phyloP scores from a whole-genome alignment of 2,329 filamentous ascomycete genomes.

The Penicillium sp. region DNA sequence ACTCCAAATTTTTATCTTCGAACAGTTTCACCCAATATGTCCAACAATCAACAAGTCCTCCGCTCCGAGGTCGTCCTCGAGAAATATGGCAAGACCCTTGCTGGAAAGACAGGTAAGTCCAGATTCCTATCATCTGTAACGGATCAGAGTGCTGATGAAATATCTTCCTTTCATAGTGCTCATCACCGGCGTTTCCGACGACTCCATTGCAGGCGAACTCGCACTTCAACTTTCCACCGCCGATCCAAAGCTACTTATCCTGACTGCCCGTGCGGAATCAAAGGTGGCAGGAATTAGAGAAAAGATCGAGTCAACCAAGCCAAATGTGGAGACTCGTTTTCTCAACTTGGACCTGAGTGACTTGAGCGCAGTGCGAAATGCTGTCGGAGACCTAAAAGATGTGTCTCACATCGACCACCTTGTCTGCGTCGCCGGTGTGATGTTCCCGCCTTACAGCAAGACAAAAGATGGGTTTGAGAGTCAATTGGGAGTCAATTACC shows the following conservation, averaged over 20 bases:
- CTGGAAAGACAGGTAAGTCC: slow-evolving; percentile 20
- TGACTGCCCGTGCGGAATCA: slow-evolving; percentile 20
- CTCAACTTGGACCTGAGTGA: slow-evolving; percentile 23
- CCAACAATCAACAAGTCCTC: slow-evolving; percentile 16
- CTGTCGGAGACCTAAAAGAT: slow-evolving; percentile 15
- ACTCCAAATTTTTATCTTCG: not conserved
- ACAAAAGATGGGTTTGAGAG: slow-evolving; percentile 35
- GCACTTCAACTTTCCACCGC: slow-evolving; percentile 23
- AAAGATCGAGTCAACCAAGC: slow-evolving; percentile 20
- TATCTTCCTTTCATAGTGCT: slow-evolving; percentile 14
- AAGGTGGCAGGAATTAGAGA: slow-evolving; percentile 18
- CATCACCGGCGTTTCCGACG: slow-evolving; percentile 25
- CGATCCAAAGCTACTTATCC: slow-evolving; percentile 23
- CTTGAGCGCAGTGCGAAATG: slow-evolving; percentile 12
- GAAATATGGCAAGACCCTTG: slow-evolving; percentile 20
- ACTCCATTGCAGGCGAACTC: slow-evolving; percentile 28
- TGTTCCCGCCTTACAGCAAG: slow-evolving; percentile 21
- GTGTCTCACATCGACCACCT: slow-evolving; percentile 22
- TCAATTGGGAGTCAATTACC: slow-evolving; percentile 51
- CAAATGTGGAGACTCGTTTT: slow-evolving; percentile 20
- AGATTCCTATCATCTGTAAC: not conserved
- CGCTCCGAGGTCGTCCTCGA: slow-evolving; percentile 21
- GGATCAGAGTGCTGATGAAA: too few species aligned
- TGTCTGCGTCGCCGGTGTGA: slow-evolving; percentile 22
- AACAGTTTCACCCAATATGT: slow-evolving; percentile 3